Percentiles rank a stretch among this genome's conserved stretches.
phyloP scores from a whole-genome alignment of 495 filamentous ascomycete species.

The Cercophora newfieldiana region DNA sequence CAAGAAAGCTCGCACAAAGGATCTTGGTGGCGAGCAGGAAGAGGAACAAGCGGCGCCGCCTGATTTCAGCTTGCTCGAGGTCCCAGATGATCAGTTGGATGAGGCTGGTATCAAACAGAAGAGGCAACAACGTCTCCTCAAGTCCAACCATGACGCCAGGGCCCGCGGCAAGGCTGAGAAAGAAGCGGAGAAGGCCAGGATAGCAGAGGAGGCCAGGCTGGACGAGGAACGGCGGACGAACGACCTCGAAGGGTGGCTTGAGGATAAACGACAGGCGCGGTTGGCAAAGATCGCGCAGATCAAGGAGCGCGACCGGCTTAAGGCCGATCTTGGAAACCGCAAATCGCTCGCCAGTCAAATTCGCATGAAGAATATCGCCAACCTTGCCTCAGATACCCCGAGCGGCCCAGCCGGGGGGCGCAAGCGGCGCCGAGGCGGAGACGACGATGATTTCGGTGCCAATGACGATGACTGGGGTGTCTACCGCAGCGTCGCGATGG shows the following conservation, averaged over 20 bases:
- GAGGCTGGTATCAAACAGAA: constrained; percentile 89
- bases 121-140: constrained; percentile 85
- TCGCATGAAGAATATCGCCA: constrained; percentile 98
- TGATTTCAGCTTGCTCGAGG: constrained; percentile 82
- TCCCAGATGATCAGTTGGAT: constrained; percentile 88
- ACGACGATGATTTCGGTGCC: constrained; percentile 93
- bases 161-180: constrained; percentile 93
- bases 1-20: constrained; percentile 84
- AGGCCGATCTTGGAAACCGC: constrained; percentile 89
- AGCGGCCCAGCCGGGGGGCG: constrained; percentile 51
- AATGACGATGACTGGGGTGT: constrained; percentile 98
- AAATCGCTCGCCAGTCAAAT: constrained; percentile 94
- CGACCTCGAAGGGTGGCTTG: constrained; percentile 84
- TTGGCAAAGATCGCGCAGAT: constrained; percentile 75
- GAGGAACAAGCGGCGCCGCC: constrained; percentile 75
- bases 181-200: constrained; percentile 79
- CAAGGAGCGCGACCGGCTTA: constrained; percentile 88
- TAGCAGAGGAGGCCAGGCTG: constrained; percentile 76
- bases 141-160: constrained; percentile 89
- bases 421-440: constrained; percentile 71
- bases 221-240: constrained; percentile 83
- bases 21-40: constrained; percentile 80
- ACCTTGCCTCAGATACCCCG: constrained; percentile 88
- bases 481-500: constrained; percentile 86
- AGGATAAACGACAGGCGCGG: constrained; percentile 72